Conservation (phyloP, 1,284 basidiomycete genomes). For the Sphagnurus paluster region DNA sequence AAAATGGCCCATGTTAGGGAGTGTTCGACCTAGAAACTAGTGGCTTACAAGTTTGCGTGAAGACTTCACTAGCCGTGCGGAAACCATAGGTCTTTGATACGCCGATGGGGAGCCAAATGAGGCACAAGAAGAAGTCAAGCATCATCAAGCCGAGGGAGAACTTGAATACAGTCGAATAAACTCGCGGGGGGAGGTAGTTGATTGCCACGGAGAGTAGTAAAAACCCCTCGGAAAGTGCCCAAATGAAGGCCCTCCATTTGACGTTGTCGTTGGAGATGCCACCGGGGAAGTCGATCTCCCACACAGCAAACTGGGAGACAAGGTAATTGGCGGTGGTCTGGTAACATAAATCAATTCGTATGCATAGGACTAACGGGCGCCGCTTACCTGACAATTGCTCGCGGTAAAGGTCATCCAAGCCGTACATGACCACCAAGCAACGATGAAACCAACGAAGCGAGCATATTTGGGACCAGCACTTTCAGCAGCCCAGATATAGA, state of each 20-base stretch:
- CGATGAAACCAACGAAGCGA: conserved; percentile 81
- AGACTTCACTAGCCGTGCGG: conserved; percentile 75
- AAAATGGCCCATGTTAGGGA: background rate
- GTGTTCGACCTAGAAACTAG: background rate
- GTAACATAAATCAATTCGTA: conserved; percentile 2
- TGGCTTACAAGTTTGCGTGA: conserved; percentile 75
- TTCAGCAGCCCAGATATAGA: conserved; percentile 90
- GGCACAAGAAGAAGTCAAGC: conserved; percentile 80
- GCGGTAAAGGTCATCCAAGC: conserved; percentile 91
- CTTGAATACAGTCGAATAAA: conserved; percentile 75
- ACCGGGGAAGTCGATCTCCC: conserved; percentile 77
- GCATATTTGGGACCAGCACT: conserved; percentile 83
- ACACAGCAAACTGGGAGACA: conserved; percentile 78
- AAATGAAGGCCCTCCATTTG: conserved; percentile 82
- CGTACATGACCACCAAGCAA: conserved; percentile 87
- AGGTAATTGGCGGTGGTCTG: conserved; percentile 85
- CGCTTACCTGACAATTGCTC: conserved; percentile 72
- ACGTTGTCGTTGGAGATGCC: conserved; percentile 68
- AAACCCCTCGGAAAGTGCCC: conserved; percentile 75
- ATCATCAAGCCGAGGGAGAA: conserved; percentile 72
- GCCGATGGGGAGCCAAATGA: conserved; percentile 88
- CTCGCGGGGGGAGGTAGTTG: conserved; percentile 77
- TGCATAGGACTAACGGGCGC: background rate
- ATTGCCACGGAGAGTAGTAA: conserved; percentile 70
- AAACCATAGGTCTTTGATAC: conserved; percentile 84